Base-by-base conservation (phyloP, 139 green algal genomes). In the Chlorella sp. region DNA sequence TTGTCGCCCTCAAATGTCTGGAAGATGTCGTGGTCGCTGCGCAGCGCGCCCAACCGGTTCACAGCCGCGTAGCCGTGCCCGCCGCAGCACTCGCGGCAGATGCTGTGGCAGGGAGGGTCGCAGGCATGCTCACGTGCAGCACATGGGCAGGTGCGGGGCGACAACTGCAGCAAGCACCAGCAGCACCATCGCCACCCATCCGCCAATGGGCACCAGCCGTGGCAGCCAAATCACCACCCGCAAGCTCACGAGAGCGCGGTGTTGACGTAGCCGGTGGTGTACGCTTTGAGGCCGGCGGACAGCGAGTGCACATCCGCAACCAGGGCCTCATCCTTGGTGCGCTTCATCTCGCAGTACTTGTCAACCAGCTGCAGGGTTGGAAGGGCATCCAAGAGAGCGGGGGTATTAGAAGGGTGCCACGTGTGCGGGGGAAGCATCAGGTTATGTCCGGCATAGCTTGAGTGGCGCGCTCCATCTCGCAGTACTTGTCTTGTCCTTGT, bases 11-110 rank as follows among this genome's bases (percentile, higher is more conserved):
- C 92, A 87, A 94, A 94, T 0, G 70, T 48, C 69, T 75, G 72
- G 72, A 78, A 78, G 48, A 78, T 79, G 93, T 96, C 93, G 73
- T 97, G 94, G 84, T 97, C 94, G 34, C 80, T 92, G 44, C 94
- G 90, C 88, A 94, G 87, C n/a, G 89, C 89, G 28, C 94, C 94
- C 74, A 97, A 90, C 22, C 94, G 91, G 89, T 97, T 97, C 19
- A 78, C 81, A 0, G 94, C 92, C 9, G 94, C 94, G 81, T 96
- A 96, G 44, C 94, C 94, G 84, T 97, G 94, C 34, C 94, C 94
- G 41, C 94, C 94, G 79, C 93, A 96, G 34, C 84, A 85, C 86
- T 96, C 94, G 13, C 94, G 90, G 89, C 93, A 96, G 13, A 91
- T 76, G 68, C 81, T 85, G 77, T 40, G 28, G 36, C 41, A 58